Conservation (phyloP, 2,329 filamentous ascomycete genomes). For the Fusarium oxysporum region DNA sequence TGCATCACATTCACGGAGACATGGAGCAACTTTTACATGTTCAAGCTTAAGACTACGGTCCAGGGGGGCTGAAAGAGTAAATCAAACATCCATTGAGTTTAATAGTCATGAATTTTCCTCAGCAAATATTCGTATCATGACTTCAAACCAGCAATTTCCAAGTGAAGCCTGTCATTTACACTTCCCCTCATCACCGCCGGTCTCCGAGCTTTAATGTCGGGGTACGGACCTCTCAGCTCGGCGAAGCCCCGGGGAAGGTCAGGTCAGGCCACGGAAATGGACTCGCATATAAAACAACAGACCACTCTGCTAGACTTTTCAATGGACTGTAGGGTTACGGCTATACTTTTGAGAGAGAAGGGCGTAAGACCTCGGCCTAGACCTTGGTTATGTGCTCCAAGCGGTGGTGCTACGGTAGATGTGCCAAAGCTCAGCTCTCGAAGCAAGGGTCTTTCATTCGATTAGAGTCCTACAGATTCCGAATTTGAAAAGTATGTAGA, state of each 20-base stretch:
- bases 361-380: not conserved
- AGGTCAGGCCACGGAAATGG: conserved; percentile 22
- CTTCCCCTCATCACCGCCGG: conserved; percentile 36
- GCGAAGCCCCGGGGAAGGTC: conserved; percentile 21
- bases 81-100: not conserved
- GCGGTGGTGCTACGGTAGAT: not conserved
- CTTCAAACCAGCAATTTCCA: not conserved
- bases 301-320: conserved; percentile 16
- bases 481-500: not conserved
- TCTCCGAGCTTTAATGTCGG: conserved; percentile 41
- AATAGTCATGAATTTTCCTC: not conserved
- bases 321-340: not conserved
- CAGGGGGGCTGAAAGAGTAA: not conserved
- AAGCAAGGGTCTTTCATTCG: conserved; percentile 14
- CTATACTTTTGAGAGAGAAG: not conserved
- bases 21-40: conserved; percentile 19
- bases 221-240: conserved; percentile 37
- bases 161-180: not conserved
- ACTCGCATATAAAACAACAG: conserved; percentile 8
- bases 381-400: not conserved
- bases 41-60: conserved; percentile 5
- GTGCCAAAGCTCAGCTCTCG: conserved; percentile 11
- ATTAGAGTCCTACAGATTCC: not conserved
- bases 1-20: conserved; percentile 19
- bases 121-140: conserved; percentile 1